Evolutionary conservation across 805 yeast genomes (phyloP).

Genomic region (Gaillardinia entomophila): DNA sequence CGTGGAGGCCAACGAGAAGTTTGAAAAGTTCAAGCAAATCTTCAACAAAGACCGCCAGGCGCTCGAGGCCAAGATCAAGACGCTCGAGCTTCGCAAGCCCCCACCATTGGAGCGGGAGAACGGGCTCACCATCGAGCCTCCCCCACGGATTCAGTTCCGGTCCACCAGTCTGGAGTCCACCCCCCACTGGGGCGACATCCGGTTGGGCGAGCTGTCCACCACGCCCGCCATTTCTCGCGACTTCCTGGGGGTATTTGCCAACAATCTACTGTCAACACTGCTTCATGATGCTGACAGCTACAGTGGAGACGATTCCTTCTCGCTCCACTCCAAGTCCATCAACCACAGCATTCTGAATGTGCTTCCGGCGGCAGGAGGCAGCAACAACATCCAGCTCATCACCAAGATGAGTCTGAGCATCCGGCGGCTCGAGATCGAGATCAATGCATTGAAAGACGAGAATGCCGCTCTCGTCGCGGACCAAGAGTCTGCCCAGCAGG

Average conservation of each 20-base stretch:
- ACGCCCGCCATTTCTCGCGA: slow-evolving; percentile 29
- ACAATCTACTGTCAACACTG: slow-evolving; percentile 9
- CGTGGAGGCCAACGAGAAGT: slow-evolving; percentile 20
- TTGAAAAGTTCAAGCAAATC: slow-evolving; percentile 25
- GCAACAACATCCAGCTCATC: slow-evolving; percentile 51
- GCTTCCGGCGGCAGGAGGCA: slow-evolving; percentile 10
- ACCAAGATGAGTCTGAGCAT: slow-evolving; percentile 73
- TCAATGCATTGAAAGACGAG: slow-evolving; percentile 60
- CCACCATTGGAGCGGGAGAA: slow-evolving; percentile 5
- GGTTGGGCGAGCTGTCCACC: slow-evolving; percentile 43
- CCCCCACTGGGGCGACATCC: slow-evolving; percentile 20
- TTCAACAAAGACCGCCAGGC: slow-evolving; percentile 24
- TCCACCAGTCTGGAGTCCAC: slow-evolving; percentile 1
- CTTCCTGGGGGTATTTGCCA: slow-evolving; percentile 2
- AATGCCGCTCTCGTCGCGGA: slow-evolving; percentile 47
- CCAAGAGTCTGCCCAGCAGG: slow-evolving; percentile 63
- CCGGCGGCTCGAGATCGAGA: slow-evolving; percentile 74
- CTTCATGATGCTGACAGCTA: slow-evolving; percentile 7
- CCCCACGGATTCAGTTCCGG: slow-evolving; percentile 4
- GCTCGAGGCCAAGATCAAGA: slow-evolving; percentile 20
- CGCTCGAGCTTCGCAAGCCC: slow-evolving; percentile 12
- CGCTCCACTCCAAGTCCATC: background rate
- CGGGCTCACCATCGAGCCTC: slow-evolving; percentile 11
- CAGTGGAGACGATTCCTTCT: slow-evolving; percentile 4
- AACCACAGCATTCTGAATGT: slow-evolving; percentile 4